Percentiles rank a stretch among this genome's conserved stretches.
Conservation (phyloP, 306 rosid species). For the Luffa aegyptiaca region DNA sequence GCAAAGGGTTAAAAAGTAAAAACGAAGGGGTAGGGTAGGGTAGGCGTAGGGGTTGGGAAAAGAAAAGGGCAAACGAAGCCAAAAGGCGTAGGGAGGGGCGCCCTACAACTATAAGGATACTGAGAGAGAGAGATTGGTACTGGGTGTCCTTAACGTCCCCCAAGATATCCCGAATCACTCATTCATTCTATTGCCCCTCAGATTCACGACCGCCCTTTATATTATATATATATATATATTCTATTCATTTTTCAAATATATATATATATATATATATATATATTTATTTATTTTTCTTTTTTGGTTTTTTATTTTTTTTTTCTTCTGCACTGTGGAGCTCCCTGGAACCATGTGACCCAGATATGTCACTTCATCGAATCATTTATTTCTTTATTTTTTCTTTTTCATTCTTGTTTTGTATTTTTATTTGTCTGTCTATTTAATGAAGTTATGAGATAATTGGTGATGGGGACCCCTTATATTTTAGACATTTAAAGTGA, state of each 20-base stretch:
- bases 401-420: neutral
- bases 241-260: neutral
- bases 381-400: neutral
- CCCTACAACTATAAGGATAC: neutral
- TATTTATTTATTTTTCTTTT: neutral
- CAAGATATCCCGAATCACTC: neutral
- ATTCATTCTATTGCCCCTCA: slow-evolving; percentile 2
- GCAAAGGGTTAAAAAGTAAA: neutral
- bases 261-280: too few species aligned
- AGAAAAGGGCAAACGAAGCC: neutral
- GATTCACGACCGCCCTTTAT: neutral
- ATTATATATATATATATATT: neutral
- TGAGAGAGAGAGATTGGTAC: neutral
- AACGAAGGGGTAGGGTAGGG: neutral
- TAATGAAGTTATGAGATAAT: neutral
- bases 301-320: neutral
- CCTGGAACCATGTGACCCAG: neutral
- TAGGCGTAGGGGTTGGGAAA: neutral
- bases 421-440: neutral
- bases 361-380: neutral
- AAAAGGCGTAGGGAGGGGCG: neutral
- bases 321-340: neutral
- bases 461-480: neutral
- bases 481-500: neutral
- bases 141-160: neutral